Base-by-base conservation (phyloP, 768 basidiomycete species). In the Auricularia auricula-judae region DNA sequence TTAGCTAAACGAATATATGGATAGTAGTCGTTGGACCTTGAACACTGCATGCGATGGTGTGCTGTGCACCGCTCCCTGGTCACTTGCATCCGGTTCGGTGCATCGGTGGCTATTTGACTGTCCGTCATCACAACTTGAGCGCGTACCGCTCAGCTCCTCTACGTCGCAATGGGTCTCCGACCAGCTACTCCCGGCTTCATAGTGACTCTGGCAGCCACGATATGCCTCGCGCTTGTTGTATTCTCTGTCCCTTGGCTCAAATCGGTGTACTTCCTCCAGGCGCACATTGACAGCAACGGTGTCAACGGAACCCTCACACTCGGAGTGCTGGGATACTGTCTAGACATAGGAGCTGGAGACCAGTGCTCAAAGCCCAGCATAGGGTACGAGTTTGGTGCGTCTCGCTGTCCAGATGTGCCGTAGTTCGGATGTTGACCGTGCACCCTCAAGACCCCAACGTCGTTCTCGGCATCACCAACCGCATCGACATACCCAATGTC, bases 161-260 rank as follows among this genome's bases (percentile, higher is more conserved):
- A 7, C 53, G 53, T 54, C 18, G 29, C 36, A 21, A 65, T 65
- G 64, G 64, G 36, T 14, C 65, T 93, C 66, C 86, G 89, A 54
- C 91, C 90, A 65, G 94, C 93, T 7, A 96, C 92, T 1, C 93
- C 94, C 39, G 95, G 93, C 51, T 93, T 94, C 71, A 51, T 96
- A 62, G 80, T 92, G 67, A 93, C 91, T 21, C 81, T 92, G 62
- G 72, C 79, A n/a, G 91, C 93, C 0, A 86, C 93, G 5, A 74
- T 82, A 65, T 79, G 96, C 54, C 84, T 98, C 64, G 88, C 88
- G 16, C 75, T 96, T 56, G 94, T 95, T 29, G 87, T 89, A 51
- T 96, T 98, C 77, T 90, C 87, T 63, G 91, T 93, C 8, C 97
- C 96, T 0, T 84, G 86, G 72, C 80, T 97, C 80, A 96, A 92